These are phyloP conservation scores for Alternaria rosae DNA, from an alignment of 2,329 filamentous ascomycete species.

Conservation along the genomic window DNA sequence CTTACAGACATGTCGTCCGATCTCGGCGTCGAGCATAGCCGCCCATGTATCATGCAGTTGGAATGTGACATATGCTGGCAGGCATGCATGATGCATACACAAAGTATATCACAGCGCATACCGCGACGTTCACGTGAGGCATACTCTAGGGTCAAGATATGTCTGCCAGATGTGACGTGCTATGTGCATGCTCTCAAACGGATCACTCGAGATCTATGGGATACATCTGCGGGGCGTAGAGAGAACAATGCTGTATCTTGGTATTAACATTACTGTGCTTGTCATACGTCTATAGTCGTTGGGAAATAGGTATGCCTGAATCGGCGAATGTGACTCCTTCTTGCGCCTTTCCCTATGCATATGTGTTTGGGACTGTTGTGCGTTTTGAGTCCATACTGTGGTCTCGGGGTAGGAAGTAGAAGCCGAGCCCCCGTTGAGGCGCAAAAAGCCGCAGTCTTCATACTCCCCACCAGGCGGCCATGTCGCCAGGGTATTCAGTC, in stretches of 20 bases:
- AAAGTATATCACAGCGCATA: constrained; percentile 6
- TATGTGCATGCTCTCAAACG: neutral
- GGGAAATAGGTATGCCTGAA: neutral
- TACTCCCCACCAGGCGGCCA: neutral
- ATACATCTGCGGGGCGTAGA: neutral
- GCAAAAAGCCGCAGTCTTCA: neutral
- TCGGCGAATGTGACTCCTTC: neutral
- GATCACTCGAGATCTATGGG: neutral
- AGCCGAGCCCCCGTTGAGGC: neutral
- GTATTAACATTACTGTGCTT: constrained; percentile 3
- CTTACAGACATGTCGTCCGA: neutral
- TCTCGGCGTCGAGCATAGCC: neutral
- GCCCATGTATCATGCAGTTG: neutral
- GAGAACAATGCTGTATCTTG: neutral
- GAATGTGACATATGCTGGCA: neutral
- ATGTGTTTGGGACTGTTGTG: neutral
- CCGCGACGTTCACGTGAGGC: constrained; percentile 9
- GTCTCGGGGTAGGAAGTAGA: neutral
- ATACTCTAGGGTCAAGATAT: neutral
- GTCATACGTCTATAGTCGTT: neutral
- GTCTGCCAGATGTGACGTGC: neutral
- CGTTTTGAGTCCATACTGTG: neutral
- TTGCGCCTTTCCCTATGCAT: neutral
- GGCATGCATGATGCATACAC: neutral
- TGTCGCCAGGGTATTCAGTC: neutral